Evolutionary conservation across 2,329 filamentous ascomycete genomes (phyloP), one percentile per base, ranked within the genome.

Genomic region (Colletotrichum gigasporum): DNA sequence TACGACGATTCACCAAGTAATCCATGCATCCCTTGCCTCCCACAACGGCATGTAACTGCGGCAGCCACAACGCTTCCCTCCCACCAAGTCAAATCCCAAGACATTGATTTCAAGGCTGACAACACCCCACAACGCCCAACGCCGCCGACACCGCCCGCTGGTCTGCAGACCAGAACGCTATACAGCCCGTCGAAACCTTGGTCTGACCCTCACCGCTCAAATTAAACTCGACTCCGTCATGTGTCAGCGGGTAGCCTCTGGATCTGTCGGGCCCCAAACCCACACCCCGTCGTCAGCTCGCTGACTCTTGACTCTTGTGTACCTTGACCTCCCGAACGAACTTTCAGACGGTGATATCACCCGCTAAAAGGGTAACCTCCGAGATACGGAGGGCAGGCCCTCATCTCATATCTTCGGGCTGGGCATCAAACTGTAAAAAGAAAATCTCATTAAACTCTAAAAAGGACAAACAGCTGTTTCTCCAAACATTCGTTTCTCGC

Each of bases 391-490:
- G 30, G n/a, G n/a, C n/a, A 16, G 39, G 8, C 14, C 53, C 22
- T 28, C 53, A 20, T 56, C 41, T n/a, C 10, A 56, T 56, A 22
- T 32, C 16, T 35, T 22, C 47, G 47, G 32, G 47, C 52, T 35
- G 30, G 14, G 41, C 32, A 35, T 34, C 18, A 32, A 35, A 47
- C 20, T 16, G 2, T 26, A 42, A 54, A 22, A 37, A n/a, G n/a
- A 18, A 39, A 5, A 10, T 8, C 26, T 10, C 10, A 26, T 14
- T 12, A 56, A 56, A 56, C 53, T 56, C 22, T 56, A 56, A 56
- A 56, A 11, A 18, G 20, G 37, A 34, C 45, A 58, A 42, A 30
- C 53, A 16, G 32, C 12, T 26, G 45, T 52, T 52, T 39, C 44
- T 50, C 22, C 35, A 42, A 51, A 39, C 28, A n/a, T n/a, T n/a